Evolutionary conservation across 2,329 filamentous ascomycete species (phyloP), one percentile per base, ranked within the genome.

Genomic region (Pseudopithomyces chartarum): DNA sequence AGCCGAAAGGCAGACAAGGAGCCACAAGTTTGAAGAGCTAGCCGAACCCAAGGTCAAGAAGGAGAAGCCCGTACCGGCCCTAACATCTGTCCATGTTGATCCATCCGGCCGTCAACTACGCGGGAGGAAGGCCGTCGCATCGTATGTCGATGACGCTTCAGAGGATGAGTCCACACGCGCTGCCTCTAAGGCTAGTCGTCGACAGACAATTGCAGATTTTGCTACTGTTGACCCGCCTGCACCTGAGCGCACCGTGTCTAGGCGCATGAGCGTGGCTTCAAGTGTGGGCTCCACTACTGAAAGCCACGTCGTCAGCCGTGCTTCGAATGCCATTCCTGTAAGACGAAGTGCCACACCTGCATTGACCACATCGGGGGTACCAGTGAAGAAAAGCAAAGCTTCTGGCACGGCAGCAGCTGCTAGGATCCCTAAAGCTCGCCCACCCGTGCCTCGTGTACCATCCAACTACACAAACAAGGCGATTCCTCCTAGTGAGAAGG

Each of bases 21-120:
- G 92, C 76, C 91, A 85, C 75, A 89, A 82, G 32, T 84, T 88
- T 8, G 90, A 96, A 64, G 92, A 97, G 44, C 82, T 98, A 6
- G 84, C 52, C 77, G 87, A 64, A 78, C 82, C 59, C 79, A 89
- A 66, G 80, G 84, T 66, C 11, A 81, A 80, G 68, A 81, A 81
- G 56, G 91, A 94, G 55, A 74, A 72, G 46, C 61, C 65, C 13
- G 80, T 64, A 7, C 61, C 76, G 10, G 71, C 74, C 12, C 69
- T 79, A 8, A 46, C 59, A 2, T 63, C 67, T 32, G 66, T 62
- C 2, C 66, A 68, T 12, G 81, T 85, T 12, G 80, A 78, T 39
- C 84, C 82, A 0, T 71, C 70, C 6, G 72, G 74, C n/a, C 83
- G 89, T 56, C 87, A 91, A 59, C 79, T 95, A 52, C 85, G 92